Evolutionary conservation across 2,329 filamentous ascomycete species (phyloP).

Genomic region (Colletotrichum orchidophilum): DNA sequence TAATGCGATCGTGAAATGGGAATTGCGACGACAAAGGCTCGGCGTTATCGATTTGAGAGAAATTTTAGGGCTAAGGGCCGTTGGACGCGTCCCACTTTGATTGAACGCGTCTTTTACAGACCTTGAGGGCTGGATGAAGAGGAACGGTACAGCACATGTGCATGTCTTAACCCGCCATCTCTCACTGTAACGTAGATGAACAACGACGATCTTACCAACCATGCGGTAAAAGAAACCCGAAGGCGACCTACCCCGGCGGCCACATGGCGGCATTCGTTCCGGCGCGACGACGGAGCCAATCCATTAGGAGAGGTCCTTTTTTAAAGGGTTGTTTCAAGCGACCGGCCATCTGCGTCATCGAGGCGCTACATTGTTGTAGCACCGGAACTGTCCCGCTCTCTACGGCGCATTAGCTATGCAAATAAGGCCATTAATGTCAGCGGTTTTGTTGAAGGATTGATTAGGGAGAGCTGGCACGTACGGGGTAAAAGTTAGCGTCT

Average conservation of each 20-base stretch:
- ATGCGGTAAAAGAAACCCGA: neutral
- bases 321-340: too few relatives aligned
- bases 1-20: neutral
- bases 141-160: too few relatives aligned
- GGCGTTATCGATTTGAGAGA: constrained; percentile 2
- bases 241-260: neutral
- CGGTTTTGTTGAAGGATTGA: neutral
- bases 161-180: too few relatives aligned
- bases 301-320: too few relatives aligned
- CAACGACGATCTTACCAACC: neutral
- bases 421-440: neutral
- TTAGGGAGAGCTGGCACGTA: neutral
- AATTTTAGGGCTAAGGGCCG: constrained; percentile 10
- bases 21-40: neutral
- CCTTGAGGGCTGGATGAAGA: neutral
- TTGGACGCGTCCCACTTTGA: constrained; percentile 26
- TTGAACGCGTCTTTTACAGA: neutral
- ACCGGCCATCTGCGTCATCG: constrained; percentile 3
- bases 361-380: neutral
- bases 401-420: neutral
- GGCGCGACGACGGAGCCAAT: neutral
- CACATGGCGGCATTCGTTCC: neutral
- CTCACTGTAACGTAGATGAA: neutral
- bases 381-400: neutral
- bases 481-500: neutral